Percentiles rank a stretch among this genome's conserved stretches.
phyloP scores from a whole-genome alignment of 2,329 filamentous ascomycete species.

The Didymella arachidicola region DNA sequence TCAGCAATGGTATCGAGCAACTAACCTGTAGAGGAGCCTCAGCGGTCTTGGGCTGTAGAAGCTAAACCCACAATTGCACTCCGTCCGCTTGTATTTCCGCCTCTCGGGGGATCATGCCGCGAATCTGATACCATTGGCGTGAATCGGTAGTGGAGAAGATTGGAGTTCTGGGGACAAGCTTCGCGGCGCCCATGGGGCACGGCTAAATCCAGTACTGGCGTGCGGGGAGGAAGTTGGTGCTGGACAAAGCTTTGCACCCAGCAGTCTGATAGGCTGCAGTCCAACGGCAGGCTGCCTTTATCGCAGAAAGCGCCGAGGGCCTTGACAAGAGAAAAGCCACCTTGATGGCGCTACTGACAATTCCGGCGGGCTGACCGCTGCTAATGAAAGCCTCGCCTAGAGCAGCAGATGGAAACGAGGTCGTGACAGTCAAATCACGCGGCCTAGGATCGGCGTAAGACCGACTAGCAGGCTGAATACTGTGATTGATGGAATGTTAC shows the following conservation, averaged over 20 bases:
- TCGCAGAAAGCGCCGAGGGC: slow-evolving; percentile 22
- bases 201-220: slow-evolving; percentile 27
- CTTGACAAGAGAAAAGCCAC: slow-evolving; percentile 23
- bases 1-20: slow-evolving; percentile 6
- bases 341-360: slow-evolving; percentile 23
- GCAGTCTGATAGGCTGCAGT: slow-evolving; percentile 27
- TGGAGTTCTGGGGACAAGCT: slow-evolving; percentile 29
- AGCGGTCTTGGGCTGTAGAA: not conserved
- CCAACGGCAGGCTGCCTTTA: slow-evolving; percentile 17
- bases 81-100: slow-evolving; percentile 20
- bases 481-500: slow-evolving; percentile 37
- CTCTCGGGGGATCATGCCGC: slow-evolving; percentile 26
- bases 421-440: slow-evolving; percentile 25
- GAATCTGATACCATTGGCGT: slow-evolving; percentile 21
- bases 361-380: slow-evolving; percentile 31
- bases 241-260: slow-evolving; percentile 27
- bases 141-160: slow-evolving; percentile 23
- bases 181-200: slow-evolving; percentile 20
- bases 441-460: slow-evolving; percentile 26
- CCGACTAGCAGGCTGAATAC: slow-evolving; percentile 20
- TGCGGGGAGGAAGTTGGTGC: slow-evolving; percentile 25
- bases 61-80: slow-evolving; percentile 24
- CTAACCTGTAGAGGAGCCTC: slow-evolving; percentile 8
- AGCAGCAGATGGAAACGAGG: slow-evolving; percentile 23
- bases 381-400: slow-evolving; percentile 29